Evolutionary conservation across 768 basidiomycete genomes (phyloP).

Genomic region (Trametopsis cervina): DNA sequence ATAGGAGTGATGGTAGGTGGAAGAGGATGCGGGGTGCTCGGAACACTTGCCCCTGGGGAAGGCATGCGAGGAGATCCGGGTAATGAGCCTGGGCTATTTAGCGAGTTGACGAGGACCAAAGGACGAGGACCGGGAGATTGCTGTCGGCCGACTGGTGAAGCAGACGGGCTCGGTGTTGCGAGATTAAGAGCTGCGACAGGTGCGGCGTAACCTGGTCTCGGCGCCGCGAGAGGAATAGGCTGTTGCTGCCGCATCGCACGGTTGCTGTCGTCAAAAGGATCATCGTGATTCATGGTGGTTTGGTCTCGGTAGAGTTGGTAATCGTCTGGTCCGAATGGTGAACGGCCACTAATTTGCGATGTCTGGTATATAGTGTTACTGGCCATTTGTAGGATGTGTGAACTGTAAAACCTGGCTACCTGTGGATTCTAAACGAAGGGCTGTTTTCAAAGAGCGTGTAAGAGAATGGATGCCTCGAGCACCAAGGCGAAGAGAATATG

Average conservation of each 20-base stretch:
- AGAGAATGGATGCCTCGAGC: conserved; percentile 24
- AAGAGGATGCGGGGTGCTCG: conserved; percentile 63
- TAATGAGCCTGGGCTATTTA: conserved; percentile 17
- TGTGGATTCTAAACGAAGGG: conserved; percentile 1
- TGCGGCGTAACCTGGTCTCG: conserved; percentile 68
- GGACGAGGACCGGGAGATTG: conserved; percentile 17
- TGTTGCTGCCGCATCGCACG: conserved; percentile 16
- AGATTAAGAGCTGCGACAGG: conserved; percentile 62
- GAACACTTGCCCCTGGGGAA: conserved; percentile 31
- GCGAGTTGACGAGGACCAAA: conserved; percentile 21
- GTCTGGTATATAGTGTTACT: conserved; percentile 23
- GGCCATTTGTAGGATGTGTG: conserved; percentile 16
- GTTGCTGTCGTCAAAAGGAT: conserved; percentile 32
- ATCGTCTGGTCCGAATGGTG: conserved; percentile 64
- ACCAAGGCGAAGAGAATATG: conserved; percentile 17
- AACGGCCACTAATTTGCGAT: conserved; percentile 50
- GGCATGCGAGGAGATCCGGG: conserved; percentile 23
- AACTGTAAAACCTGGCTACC: background rate
- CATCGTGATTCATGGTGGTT: conserved; percentile 34
- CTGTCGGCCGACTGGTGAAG: conserved; percentile 29
- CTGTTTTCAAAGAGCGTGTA: conserved; percentile 15
- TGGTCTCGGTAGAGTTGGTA: conserved; percentile 54
- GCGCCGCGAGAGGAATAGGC: conserved; percentile 50
- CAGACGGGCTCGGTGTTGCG: conserved; percentile 38
- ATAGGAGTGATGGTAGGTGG: conserved; percentile 76